Evolutionary conservation across 2,329 filamentous ascomycete species (phyloP), one percentile per base, ranked within the genome.

Genomic region (Fusarium drepaniforme): DNA sequence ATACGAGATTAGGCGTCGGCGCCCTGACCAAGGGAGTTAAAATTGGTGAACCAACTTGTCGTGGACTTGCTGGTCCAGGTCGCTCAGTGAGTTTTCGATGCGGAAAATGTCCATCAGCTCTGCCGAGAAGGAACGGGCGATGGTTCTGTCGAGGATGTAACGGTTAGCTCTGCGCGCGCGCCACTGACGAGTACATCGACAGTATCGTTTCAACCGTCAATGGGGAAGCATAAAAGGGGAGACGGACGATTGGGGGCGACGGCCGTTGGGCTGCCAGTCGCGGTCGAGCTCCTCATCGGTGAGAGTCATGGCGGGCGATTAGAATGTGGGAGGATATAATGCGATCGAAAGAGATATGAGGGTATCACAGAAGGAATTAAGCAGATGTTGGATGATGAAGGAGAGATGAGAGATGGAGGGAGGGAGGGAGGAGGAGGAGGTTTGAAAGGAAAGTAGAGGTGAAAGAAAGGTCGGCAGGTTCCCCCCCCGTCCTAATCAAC

Each of bases 81-180:
- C 90, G 80, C 93, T 90, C 68, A 97, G 81, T 77, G 92, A 93
- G 83, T 92, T 93, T 78, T 97, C 94, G 81, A 98, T 92, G 80
- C 93, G 93, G 87, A 98, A 98, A 78, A 97, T 93, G 82, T 95
- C 93, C 87, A 96, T 93, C 71, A 98, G 88, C 82, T 96, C 94
- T 53, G 91, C 88, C 70, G 95, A 96, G 85, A 98, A 98, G 81
- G 93, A 94, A 78, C 91, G 93, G 64, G 95, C 96, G 84, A 98
- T 92, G 71, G 94, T 97, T 74, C 96, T 98, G 57, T 73, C 64
- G 12, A 37, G 21, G 57, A 57, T 30, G 62, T 30, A 61, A 8
- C 0, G 44, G 72, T 78, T 61, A 78, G 76, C 51, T 66, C 49
- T 66, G 25, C 35, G 40, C 49, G 33, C 58, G 49, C 30, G 49